phyloP scores from a whole-genome alignment of 2,329 filamentous ascomycete species.

The Xylariales sp. region DNA sequence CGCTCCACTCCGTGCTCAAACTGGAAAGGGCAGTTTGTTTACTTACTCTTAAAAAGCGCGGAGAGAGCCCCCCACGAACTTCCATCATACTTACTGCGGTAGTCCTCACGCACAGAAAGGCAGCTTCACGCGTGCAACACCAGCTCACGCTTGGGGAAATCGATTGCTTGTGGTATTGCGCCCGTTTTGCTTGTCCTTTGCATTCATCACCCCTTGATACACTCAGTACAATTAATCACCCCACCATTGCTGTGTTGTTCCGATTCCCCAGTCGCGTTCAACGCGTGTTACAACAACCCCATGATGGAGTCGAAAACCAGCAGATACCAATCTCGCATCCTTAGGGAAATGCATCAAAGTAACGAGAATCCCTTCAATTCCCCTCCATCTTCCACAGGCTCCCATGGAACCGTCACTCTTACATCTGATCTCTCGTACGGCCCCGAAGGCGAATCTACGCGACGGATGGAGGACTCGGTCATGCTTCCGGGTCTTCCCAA shows the following conservation, averaged over 20 bases:
- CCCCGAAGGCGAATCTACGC: constrained; percentile 50
- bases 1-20: constrained; percentile 8
- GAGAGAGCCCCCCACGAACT: constrained; percentile 2
- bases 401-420: constrained; percentile 51
- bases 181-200: constrained; percentile 2
- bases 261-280: constrained; percentile 12
- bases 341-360: constrained; percentile 30
- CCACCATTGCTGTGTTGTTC: background rate
- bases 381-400: constrained; percentile 53
- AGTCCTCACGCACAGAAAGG: background rate
- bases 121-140: constrained; percentile 1
- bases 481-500: constrained; percentile 17
- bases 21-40: constrained; percentile 12
- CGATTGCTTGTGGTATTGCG: background rate
- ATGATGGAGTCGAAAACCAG: constrained; percentile 23
- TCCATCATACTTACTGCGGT: background rate
- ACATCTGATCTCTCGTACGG: constrained; percentile 51
- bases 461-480: constrained; percentile 40
- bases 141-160: background rate
- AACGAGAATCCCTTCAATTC: constrained; percentile 53
- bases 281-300: constrained; percentile 13
- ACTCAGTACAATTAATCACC: constrained; percentile 3
- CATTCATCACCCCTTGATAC: constrained; percentile 1
- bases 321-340: constrained; percentile 27
- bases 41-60: constrained; percentile 1